phyloP scores from a whole-genome alignment of 768 basidiomycete species.

The Mycena indigotica region DNA sequence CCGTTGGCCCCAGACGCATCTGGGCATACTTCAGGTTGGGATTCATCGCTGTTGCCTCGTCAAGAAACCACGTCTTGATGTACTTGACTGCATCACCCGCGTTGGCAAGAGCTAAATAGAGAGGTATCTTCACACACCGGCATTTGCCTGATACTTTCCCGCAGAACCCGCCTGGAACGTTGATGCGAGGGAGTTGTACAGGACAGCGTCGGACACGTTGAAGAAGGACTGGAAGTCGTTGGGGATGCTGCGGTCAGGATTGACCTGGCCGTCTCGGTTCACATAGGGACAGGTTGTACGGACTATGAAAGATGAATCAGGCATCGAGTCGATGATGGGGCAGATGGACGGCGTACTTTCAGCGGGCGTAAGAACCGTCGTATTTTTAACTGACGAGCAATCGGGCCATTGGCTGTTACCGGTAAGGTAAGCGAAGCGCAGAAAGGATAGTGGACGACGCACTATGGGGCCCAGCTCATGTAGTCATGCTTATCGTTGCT shows the following conservation, averaged over 20 bases:
- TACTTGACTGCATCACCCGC: conserved; percentile 37
- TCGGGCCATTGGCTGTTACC: conserved; percentile 61
- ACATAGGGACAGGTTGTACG: conserved; percentile 62
- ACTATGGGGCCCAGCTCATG: conserved; percentile 76
- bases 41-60: conserved; percentile 59
- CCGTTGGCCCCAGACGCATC: conserved; percentile 44
- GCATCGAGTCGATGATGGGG: not conserved
- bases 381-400: conserved; percentile 59
- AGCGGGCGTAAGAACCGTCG: conserved; percentile 52
- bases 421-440: not conserved
- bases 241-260: conserved; percentile 60
- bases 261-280: conserved; percentile 60
- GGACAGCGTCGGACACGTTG: conserved; percentile 56
- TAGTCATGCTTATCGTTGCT: conserved; percentile 63
- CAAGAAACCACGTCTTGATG: conserved; percentile 63
- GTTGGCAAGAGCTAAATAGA: no score
- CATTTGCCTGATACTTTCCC: conserved; percentile 42
- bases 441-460: conserved; percentile 22
- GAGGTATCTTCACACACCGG: conserved; percentile 32
- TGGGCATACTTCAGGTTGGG: conserved; percentile 64
- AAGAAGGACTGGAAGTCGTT: conserved; percentile 60
- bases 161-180: conserved; percentile 41
- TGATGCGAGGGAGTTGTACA: conserved; percentile 64
- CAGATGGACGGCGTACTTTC: conserved; percentile 38
- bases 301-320: conserved; percentile 33